Evolutionary conservation across 2,329 filamentous ascomycete genomes (phyloP), one percentile per base, ranked within the genome.

Genomic region (Nothopassalora personata): DNA sequence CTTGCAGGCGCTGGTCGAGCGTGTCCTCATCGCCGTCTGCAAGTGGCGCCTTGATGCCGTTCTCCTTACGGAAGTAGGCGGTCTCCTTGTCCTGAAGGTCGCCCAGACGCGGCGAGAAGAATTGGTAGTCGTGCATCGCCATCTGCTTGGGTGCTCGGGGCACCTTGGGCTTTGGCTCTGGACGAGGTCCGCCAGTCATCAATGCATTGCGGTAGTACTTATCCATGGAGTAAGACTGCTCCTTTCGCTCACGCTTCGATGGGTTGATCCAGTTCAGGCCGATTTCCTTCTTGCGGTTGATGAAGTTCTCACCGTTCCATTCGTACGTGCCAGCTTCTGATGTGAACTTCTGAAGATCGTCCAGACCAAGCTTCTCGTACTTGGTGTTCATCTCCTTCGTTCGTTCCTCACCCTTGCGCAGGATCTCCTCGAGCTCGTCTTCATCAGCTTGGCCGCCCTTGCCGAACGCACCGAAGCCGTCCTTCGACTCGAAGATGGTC

Each of bases 301-400:
- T 90, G 73, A 99, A 99, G 69, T 93, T 93, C 76, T 97, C 88
- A 50, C 94, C 94, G 64, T 99, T 99, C 95, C 95, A 99, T 72
- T 97, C 94, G 70, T 99, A 99, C 0, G 95, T 92, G 33, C 62
- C 66, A 56, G 91, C 96, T 69, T 99, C 94, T 0, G 93, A 97
- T 1, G 89, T 94, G 75, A 99, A 99, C 71, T 97, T 97, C 72
- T 99, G 94, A 47, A 99, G 77, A 67, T 99, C 94, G 72, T 99
- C 94, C 31, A 99, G 89, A 64, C 95, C 94, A 45, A 99, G 86
- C 73, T 96, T 96, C 74, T 97, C 94, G 69, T 97, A 99, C 75
- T 91, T 93, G 66, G 90, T 88, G 72, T 91, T 97, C 46, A 99
- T 83, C 73, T 94, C 82, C 64, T 92, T 91, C 0, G 94, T 99